Evolutionary conservation across 2,329 filamentous ascomycete genomes (phyloP), one percentile per base, ranked within the genome.

Genomic region (Verticillium zaregamsianum): DNA sequence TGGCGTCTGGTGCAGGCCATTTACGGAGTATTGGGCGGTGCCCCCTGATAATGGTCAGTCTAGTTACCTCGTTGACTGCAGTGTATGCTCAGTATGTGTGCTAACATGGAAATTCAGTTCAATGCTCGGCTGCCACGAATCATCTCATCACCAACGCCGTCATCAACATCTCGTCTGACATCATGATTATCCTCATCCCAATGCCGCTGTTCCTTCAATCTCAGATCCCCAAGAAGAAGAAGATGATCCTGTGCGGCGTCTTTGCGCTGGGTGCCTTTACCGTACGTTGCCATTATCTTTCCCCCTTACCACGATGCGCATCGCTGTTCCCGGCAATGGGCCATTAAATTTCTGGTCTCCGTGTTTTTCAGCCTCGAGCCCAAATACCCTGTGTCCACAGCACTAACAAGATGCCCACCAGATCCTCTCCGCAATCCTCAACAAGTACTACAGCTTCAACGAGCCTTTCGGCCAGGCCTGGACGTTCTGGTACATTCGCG

Each of bases 91-190:
- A 59, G 25, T 32, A 8, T 6, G 25, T 60, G 49, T 57, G 56
- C 31, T 61, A 57, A 63, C 49, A 28, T 3, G 11, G 9, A 20
- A 2, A 2, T 23, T 1, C 37, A 82, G 80, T 75, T 1, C 84
- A 88, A 76, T 88, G 85, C 68, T 82, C 83, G 1, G 81, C 84
- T 0, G 79, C 82, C 2, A 76, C 80, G 17, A 76, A 85, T 67
- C 86, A 86, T 66, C 77, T 86, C 12, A 86, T 86, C 58, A 81
- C 82, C 17, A 85, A 87, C 62, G 80, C 82, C 1, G 76, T 79
- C 4, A 80, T 88, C 68, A 88, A 89, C 66, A 81, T 88, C 57
- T 80, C 82, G 2, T 86, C 84, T 31, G 86, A 88, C 65, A 40
- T 86, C 2, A 78, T 84, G 73, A 87, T 89, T 68, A 80, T 88